Evolutionary conservation across 2,329 filamentous ascomycete species (phyloP), one percentile per base, ranked within the genome.

Genomic region (Triangularia setosa): DNA sequence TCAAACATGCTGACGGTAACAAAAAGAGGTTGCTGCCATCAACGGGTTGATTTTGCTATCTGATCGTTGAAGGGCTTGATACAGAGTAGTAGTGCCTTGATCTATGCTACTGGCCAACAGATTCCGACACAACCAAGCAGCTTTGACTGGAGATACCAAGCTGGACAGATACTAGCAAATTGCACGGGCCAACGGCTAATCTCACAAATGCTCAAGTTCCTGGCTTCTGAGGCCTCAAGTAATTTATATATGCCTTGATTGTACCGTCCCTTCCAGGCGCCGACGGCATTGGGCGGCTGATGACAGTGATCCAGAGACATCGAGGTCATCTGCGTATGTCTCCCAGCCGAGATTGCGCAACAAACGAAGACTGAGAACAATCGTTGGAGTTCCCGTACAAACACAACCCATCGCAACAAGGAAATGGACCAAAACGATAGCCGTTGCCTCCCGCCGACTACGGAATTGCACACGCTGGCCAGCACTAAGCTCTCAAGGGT

Each of bases 311-410:
- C 24, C n/a, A 44, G 21, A 40, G 44, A 61, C 53, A 59, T 14
- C 44, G 23, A 25, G 35, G 60, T 44, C 53, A 61, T 55, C 54
- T 54, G 30, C 30, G 7, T 6, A 33, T n/a, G 3, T 23, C n/a
- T 14, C 25, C 8, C 14, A 33, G 27, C 53, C 53, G 25, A 25
- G 12, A 25, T 25, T 9, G 11, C 53, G 9, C 14, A 18, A 63
- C 58, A 65, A 67, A 67, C 35, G 59, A 57, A 12, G 60, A 62
- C 60, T 35, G 27, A 63, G 63, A 25, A 68, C 68, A 68, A 69
- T 69, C 64, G 18, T 59, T 65, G 44, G 16, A 24, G 25, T 64
- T 60, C 33, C 18, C 52, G 56, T 58, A 66, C 64, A 67, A 67
- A 65, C 59, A 60, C 62, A 57, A 28, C 57, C 12, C 25, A n/a